Percentiles rank a stretch among this genome's conserved stretches.
These are phyloP conservation scores for Candida loeiensis DNA, from an alignment of 805 yeast species.

Conservation along the genomic window DNA sequence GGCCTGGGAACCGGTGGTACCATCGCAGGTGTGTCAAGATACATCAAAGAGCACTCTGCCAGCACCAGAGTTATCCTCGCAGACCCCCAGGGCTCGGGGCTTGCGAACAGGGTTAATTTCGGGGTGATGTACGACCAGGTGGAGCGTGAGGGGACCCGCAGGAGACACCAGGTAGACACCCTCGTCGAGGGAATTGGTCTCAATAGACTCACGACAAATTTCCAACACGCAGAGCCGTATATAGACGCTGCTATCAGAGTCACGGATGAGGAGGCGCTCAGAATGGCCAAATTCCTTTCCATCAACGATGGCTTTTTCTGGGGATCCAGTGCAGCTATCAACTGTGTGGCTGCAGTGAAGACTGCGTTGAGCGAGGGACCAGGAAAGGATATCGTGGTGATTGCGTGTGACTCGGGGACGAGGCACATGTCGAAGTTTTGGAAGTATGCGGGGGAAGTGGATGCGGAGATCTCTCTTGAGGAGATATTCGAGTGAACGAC, in stretches of 20 bases:
- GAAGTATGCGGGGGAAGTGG: slow-evolving; percentile 56
- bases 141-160: slow-evolving; percentile 88
- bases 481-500: slow-evolving; percentile 20
- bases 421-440: slow-evolving; percentile 91
- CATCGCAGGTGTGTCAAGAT: slow-evolving; percentile 24
- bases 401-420: slow-evolving; percentile 90
- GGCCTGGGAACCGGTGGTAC: slow-evolving; percentile 88
- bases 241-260: slow-evolving; percentile 82
- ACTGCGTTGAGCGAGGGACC: slow-evolving; percentile 44
- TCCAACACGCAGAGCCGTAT: slow-evolving; percentile 60
- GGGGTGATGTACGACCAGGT: slow-evolving; percentile 92
- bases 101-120: slow-evolving; percentile 74
- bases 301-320: slow-evolving; percentile 84
- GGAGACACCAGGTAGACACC: slow-evolving; percentile 96
- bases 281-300: slow-evolving; percentile 83
- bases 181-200: slow-evolving; percentile 91
- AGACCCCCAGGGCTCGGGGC: slow-evolving; percentile 95
- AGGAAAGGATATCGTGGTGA: slow-evolving; percentile 71
- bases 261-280: slow-evolving; percentile 72
- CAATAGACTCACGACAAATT: slow-evolving; percentile 81
- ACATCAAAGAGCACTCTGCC: slow-evolving; percentile 43
- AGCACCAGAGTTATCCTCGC: slow-evolving; percentile 61
- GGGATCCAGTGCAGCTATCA: slow-evolving; percentile 92
- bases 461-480: slow-evolving; percentile 33
- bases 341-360: slow-evolving; percentile 83